Base-by-base conservation (phyloP, 2,329 filamentous ascomycete species). In the Penicillium sp. region DNA sequence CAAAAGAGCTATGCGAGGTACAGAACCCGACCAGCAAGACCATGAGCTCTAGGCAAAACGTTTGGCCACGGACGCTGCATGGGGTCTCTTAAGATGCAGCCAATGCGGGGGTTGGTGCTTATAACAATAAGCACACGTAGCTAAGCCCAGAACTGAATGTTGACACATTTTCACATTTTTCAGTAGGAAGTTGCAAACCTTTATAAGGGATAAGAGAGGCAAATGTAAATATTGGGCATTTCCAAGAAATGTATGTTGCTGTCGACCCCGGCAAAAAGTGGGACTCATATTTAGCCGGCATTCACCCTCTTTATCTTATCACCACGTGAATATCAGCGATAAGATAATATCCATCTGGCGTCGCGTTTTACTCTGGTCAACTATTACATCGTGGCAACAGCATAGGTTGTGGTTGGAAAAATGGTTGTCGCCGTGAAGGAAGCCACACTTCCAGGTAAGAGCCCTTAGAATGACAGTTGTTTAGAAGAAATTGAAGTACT, bases 371-470 rank as follows among this genome's bases (percentile, higher is more conserved):
- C 36, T 32, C 19, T 26, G 26, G 26, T 32, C 18, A 32, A 34
- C 29, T 32, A 14, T 27, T 18, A 4, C 29, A 34, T 34, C 43
- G 43, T 53, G 35, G 29, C 36, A 36, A 53, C 50, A 18, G 29
- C 14, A 43, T 42, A 43, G 18, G 29, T 29, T 30, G 41, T n/a
- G 10, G 14, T 27, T 14, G 35, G 8, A 47, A 62, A 32, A 30
- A 65, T 65, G 62, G 42, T 47, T 34, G 54, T 56, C 43, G 35
- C 58, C 18, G 36, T 38, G 44, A 57, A 60, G 18, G 49, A 57
- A 7, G 27, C 54, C 1, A 9, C 1, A n/a, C 11, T 66, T 11
- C 9, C 54, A 48, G 60, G 63, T 65, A 58, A 8, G 9, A 6
- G 13, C 13, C 5, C 30, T 6, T 29, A 23, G 6, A 11, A 7